These are phyloP conservation scores for Millerozyma acaciae DNA, from an alignment of 805 yeast genomes.

Conservation along the genomic window DNA sequence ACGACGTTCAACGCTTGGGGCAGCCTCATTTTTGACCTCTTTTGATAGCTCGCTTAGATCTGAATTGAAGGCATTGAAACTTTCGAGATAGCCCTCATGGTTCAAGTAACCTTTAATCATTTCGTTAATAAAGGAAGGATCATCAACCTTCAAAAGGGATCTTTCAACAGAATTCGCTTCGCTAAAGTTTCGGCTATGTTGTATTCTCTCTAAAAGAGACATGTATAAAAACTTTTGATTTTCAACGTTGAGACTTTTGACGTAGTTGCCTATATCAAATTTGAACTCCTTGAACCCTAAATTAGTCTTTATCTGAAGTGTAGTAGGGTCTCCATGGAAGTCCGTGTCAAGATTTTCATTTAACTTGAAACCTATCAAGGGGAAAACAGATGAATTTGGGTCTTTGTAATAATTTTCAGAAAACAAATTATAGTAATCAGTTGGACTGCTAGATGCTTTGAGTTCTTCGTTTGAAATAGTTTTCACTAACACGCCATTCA, in stretches of 20 bases:
- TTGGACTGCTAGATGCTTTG: constrained; percentile 14
- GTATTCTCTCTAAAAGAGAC: constrained; percentile 17
- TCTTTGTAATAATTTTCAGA: constrained; percentile 22
- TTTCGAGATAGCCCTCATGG: constrained; percentile 36
- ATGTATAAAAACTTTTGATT: constrained; percentile 17
- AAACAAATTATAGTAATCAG: constrained; percentile 18
- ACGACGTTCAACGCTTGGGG: constrained; percentile 5
- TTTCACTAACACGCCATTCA: constrained; percentile 60
- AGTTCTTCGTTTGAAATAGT: constrained; percentile 24
- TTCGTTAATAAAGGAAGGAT: constrained; percentile 24
- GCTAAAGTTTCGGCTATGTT: constrained; percentile 5
- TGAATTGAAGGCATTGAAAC: constrained; percentile 28
- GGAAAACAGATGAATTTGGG: constrained; percentile 21
- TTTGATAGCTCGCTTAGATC: constrained; percentile 25
- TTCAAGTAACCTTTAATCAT: constrained; percentile 36
- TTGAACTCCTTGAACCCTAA: constrained; percentile 56
- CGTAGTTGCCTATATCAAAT: constrained; percentile 57
- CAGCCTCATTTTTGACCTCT: constrained; percentile 8
- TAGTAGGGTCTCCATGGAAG: constrained; percentile 16
- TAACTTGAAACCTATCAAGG: constrained; percentile 31
- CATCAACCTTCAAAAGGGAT: constrained; percentile 22
- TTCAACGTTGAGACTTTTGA: constrained; percentile 40
- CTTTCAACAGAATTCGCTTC: constrained; percentile 13
- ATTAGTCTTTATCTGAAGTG: constrained; percentile 42
- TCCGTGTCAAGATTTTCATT: constrained; percentile 12